A percentile compares a stretch with the other conserved stretches of the same genome.
Conservation (phyloP, 352 stramenopile species). For the Phytopythium kandeliae region DNA sequence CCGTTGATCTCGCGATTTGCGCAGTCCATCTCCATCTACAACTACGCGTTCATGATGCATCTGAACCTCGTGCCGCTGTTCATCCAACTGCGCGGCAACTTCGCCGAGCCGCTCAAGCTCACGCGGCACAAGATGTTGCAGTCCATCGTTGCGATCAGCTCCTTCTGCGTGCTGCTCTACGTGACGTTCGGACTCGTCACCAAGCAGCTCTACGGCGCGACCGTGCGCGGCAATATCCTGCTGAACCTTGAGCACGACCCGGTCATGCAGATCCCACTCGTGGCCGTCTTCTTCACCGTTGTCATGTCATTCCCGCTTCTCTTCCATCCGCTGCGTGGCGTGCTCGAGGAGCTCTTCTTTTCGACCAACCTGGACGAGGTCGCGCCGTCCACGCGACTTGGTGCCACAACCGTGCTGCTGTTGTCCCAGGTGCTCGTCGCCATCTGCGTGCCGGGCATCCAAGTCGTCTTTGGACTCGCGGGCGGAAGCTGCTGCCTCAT, state of each 20-base stretch:
- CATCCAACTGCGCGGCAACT: constrained; percentile 56
- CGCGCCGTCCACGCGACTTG: constrained; percentile 43
- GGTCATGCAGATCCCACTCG: constrained; percentile 57
- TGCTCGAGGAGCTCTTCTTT: constrained; percentile 57
- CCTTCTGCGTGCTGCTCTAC: constrained; percentile 63
- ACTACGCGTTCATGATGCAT: constrained; percentile 85
- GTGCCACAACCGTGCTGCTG: constrained; percentile 41
- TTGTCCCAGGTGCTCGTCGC: constrained; percentile 49
- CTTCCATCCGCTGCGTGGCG: constrained; percentile 60
- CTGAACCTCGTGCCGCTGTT: constrained; percentile 77
- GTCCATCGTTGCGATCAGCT: constrained; percentile 41
- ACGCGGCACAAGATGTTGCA: constrained; percentile 46
- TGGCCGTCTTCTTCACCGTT: constrained; percentile 66
- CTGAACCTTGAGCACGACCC: constrained; percentile 72
- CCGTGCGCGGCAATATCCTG: constrained; percentile 66
- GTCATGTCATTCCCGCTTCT: constrained; percentile 71
- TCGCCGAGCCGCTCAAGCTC: constrained; percentile 38
- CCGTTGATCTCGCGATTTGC: constrained; percentile 33
- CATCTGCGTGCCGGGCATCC: constrained; percentile 51
- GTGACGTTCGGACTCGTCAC: constrained; percentile 42
- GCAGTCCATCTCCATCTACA: constrained; percentile 70
- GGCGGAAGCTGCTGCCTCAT: constrained; percentile 63
- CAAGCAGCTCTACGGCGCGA: constrained; percentile 46
- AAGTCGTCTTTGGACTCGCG: constrained; percentile 65
- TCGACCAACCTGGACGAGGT: constrained; percentile 37